Conservation (phyloP, 345 rosid genomes). For the Syzygium aqueum region DNA sequence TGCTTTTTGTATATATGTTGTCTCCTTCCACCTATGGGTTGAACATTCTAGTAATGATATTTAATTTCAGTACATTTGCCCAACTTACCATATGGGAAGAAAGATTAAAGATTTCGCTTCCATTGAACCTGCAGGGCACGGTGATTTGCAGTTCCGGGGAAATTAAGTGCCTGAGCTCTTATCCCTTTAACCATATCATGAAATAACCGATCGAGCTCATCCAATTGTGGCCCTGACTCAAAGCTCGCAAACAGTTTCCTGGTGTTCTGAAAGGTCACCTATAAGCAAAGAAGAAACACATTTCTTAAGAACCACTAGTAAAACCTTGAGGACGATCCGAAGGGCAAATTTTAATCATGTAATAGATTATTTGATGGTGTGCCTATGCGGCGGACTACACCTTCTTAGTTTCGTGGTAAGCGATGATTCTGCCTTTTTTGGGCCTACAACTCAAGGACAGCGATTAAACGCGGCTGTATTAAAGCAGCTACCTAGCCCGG, state of each 20-base stretch:
- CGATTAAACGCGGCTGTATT: conserved; percentile 12
- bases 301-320: neutral
- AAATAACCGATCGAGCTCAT: conserved; percentile 3
- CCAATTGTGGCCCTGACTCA: conserved; percentile 20
- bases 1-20: too few species aligned
- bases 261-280: conserved; percentile 25
- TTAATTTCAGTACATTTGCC: neutral
- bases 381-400: neutral
- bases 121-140: conserved; percentile 16
- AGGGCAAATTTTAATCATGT: neutral
- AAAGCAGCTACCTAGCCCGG: neutral
- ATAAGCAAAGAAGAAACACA: neutral
- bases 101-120: neutral
- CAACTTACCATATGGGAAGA: neutral
- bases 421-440: conserved; percentile 4
- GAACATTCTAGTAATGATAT: too few species aligned
- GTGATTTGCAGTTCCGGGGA: conserved; percentile 23
- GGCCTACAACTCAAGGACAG: conserved; percentile 25
- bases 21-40: too few species aligned
- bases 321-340: neutral
- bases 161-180: conserved; percentile 24
- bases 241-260: conserved; percentile 23
- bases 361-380: neutral
- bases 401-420: conserved; percentile 12
- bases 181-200: conserved; percentile 10